Base-by-base conservation (phyloP, 495 filamentous ascomycete species). In the Penicillium odoratum region DNA sequence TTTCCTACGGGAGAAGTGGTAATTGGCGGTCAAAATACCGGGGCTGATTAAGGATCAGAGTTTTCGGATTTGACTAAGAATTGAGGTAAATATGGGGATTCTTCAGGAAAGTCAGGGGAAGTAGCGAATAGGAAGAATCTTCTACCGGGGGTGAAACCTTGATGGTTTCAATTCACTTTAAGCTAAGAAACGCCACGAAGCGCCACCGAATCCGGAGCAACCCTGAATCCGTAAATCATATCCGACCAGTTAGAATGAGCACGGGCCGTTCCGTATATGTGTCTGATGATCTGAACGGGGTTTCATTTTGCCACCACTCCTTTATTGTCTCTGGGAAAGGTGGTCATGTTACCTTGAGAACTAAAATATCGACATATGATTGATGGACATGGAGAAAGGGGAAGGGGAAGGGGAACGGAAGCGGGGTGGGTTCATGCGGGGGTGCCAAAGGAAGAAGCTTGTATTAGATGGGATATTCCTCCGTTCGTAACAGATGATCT, bases 191-290 rank as follows among this genome's bases (percentile, higher is more conserved):
- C 44, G 44, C 21, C 44, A 47, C 26, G 15, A 15, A 13, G 25
- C 21, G 44, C 21, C 44, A 47, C 25, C 26, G 13, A 47, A 26
- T 47, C 21, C 44, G 44, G 44, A 47, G 44, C 18, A 47, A 15
- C 9, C 9, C 44, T 26, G 7, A 5, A 47, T 28, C 44, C 3
- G 44, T 47, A 11, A 47, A 28, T 47, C 21, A 26, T 8, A n/a
- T 47, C 44, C 44, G 44, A 29, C 44, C 44, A 47, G 44, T 47
- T 7, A 47, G 28, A 9, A 47, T 3, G 21, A 47, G 44, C 44
- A 47, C 18, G 44, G 44, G 44, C 44, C 44, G 44, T 47, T 28
- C 44, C 44, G 26, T 40, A n/a, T 40, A 40, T 15, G 38, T 40
- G 38, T 40, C 38, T 40, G 38, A 5, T 40, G 0, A 7, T 40